Evolutionary conservation across 2,329 filamentous ascomycete species (phyloP).

Genomic region (Lachnum nothofagi): DNA sequence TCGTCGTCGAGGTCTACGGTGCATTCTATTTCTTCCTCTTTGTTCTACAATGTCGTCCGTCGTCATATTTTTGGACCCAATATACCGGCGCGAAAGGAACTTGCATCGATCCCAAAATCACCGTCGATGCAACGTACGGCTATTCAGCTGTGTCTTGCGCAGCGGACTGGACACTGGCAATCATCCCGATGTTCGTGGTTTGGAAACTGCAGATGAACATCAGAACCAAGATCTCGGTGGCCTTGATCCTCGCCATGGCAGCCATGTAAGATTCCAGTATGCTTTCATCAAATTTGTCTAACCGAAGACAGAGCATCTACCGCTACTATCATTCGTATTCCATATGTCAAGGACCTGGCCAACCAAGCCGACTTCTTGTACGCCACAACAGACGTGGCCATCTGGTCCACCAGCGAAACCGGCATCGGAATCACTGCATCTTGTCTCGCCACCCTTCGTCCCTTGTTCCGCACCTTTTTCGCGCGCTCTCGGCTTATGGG

Average conservation of each 20-base stretch:
- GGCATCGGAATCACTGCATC: conserved; percentile 38
- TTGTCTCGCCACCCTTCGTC: conserved; percentile 37
- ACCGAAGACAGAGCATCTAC: conserved; percentile 33
- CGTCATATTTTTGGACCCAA: conserved; percentile 37
- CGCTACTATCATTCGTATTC: conserved; percentile 40
- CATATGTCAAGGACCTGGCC: conserved; percentile 36
- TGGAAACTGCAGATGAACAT: conserved; percentile 39
- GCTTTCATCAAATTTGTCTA: conserved; percentile 1
- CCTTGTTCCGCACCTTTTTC: conserved; percentile 31
- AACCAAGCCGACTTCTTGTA: conserved; percentile 36
- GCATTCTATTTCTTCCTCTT: conserved; percentile 36
- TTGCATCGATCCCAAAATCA: conserved; percentile 32
- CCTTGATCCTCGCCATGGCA: conserved; percentile 31
- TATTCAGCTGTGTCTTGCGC: conserved; percentile 38
- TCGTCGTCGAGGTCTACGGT: conserved; percentile 33
- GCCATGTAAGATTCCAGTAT: conserved; percentile 33
- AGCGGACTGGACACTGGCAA: conserved; percentile 39
- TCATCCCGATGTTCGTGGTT: conserved; percentile 39
- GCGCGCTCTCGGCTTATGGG: conserved; percentile 11
- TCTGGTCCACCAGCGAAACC: conserved; percentile 41
- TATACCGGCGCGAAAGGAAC: conserved; percentile 31
- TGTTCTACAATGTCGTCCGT: conserved; percentile 37
- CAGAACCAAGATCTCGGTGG: conserved; percentile 36
- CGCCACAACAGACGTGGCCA: conserved; percentile 37
- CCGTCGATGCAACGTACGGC: conserved; percentile 34